phyloP scores from a whole-genome alignment of 306 rosid species.

The Prunus davidiana region DNA sequence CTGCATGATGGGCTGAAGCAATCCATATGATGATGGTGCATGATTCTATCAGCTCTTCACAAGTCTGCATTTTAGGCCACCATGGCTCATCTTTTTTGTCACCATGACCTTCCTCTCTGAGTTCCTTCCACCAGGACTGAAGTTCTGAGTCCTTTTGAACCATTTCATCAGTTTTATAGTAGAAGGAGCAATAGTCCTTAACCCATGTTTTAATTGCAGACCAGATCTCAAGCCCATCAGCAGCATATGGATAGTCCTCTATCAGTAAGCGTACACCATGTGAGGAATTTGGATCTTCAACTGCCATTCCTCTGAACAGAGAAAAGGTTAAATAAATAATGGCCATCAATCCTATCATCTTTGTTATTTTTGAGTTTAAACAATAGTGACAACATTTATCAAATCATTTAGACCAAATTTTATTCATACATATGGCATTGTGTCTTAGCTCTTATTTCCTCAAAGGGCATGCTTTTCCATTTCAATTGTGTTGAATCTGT shows the following conservation, averaged over 20 bases:
- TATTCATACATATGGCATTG: neutral
- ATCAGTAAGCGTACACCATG: conserved; percentile 49
- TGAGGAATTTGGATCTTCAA: conserved; percentile 40
- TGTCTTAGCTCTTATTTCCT: neutral
- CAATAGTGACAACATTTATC: no score
- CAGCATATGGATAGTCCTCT: conserved; percentile 59
- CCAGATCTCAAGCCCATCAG: conserved; percentile 59
- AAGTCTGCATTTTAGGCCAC: conserved; percentile 52
- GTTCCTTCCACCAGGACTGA: conserved; percentile 58
- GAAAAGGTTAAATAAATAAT: neutral
- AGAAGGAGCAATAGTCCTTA: conserved; percentile 41
- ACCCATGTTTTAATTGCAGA: conserved; percentile 54
- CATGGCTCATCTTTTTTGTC: conserved; percentile 45
- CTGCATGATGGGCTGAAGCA: conserved; percentile 65
- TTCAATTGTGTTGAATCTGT: neutral
- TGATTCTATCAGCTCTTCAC: conserved; percentile 36
- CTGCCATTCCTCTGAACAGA: conserved; percentile 53
- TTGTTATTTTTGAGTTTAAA: neutral
- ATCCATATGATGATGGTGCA: conserved; percentile 52
- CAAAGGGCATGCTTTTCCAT: neutral
- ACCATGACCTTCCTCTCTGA: conserved; percentile 47
- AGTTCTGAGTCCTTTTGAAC: conserved; percentile 48
- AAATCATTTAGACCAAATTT: no score
- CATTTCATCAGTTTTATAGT: conserved; percentile 39
- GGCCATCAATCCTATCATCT: neutral